A percentile compares a stretch with the other conserved stretches of the same genome.
Conservation (phyloP, 768 basidiomycete species). For the Naganishia friedmannii region DNA sequence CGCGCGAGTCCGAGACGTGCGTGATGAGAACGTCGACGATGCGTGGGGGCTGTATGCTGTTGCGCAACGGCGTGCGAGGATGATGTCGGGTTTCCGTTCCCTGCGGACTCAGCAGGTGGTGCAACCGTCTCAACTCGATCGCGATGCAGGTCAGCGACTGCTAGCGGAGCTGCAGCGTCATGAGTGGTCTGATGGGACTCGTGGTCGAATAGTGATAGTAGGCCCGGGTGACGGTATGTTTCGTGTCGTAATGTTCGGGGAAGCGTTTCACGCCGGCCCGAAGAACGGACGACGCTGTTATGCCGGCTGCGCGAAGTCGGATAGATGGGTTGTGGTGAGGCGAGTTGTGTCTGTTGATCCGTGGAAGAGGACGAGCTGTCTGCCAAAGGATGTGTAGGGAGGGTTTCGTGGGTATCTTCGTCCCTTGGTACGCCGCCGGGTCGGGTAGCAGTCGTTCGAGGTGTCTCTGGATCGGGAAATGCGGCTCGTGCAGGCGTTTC, state of each 20-base stretch:
- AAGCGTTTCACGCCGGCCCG: background rate
- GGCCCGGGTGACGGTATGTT: background rate
- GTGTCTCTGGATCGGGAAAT: background rate
- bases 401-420: background rate
- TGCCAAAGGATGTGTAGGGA: background rate
- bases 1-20: background rate
- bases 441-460: background rate
- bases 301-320: background rate
- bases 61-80: background rate
- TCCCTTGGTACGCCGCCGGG: background rate
- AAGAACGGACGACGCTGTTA: background rate
- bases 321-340: conserved; percentile 3
- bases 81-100: background rate
- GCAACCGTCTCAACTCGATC: background rate
- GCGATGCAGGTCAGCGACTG: background rate
- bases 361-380: background rate
- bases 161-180: background rate
- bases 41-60: background rate
- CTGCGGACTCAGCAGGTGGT: background rate
- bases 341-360: background rate
- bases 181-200: background rate
- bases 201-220: background rate
- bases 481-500: conserved; percentile 5
- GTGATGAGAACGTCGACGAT: background rate
- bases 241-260: background rate